Conservation (phyloP, 208 protist genomes). For the Naegleria fowleri region DNA sequence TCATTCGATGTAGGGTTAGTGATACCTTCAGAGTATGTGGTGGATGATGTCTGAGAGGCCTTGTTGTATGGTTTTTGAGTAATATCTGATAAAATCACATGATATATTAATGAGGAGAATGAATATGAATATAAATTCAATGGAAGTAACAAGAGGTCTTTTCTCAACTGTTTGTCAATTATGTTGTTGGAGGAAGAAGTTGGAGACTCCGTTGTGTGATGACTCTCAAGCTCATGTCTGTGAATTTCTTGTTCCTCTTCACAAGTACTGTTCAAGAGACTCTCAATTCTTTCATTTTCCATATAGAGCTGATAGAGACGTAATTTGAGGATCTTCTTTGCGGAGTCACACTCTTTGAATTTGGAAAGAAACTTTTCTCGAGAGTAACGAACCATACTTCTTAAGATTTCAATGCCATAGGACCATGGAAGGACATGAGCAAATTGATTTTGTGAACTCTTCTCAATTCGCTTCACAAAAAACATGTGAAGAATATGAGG, state of each 20-base stretch:
- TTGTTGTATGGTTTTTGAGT: neutral
- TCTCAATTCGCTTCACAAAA: neutral
- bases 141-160: neutral
- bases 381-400: neutral
- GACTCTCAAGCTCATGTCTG: neutral
- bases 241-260: neutral
- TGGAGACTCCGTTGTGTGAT: neutral
- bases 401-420: neutral
- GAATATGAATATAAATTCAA: neutral
- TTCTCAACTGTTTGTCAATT: neutral
- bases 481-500: neutral
- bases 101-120: neutral
- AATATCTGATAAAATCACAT: neutral
- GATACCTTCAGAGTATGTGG: neutral
- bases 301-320: neutral
- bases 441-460: neutral
- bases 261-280: neutral
- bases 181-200: neutral
- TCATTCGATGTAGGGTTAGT: neutral
- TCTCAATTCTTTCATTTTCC: slow-evolving; percentile 1
- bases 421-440: neutral
- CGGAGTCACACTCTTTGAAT: neutral
- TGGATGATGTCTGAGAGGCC: neutral
- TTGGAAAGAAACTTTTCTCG: neutral
- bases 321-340: neutral